Base-by-base conservation (phyloP, 129 eudicot species). In the Apium graveolens region DNA sequence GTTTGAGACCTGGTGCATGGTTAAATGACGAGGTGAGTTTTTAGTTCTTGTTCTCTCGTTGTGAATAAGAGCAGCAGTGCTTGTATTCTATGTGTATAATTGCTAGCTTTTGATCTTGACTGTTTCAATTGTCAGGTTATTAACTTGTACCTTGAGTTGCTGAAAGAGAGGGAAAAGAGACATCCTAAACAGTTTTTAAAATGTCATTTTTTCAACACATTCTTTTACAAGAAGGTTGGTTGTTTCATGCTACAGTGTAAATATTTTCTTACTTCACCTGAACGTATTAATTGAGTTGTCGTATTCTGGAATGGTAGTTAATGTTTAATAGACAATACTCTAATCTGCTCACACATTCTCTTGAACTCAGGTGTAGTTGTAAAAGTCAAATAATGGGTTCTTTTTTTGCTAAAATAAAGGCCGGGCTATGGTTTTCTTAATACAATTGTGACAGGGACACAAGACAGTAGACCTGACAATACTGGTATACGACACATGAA, bases 161-260 rank as follows among this genome's bases (percentile, higher is more conserved):
- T 94, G 83, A 94, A 90, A 87, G 98, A 94, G 84, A 91, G 98
- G 90, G 98, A 94, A 85, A 90, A 81, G 69, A 91, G 89, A 81
- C 93, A 91, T 80, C 97, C 98, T 20, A 42, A 91, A 60, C 90
- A 90, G 81, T 90, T 86, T 73, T 82, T 94, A 79, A 94, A 94
- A 77, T 94, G 97, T 76, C 98, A 94, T 87, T 94, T 94, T 88
- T 90, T 94, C 73, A 94, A 83, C 89, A 94, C 98, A 11, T 94
- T 94, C 83, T 94, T 94, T 80, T 94, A 94, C 85, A 94, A 94
- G 81, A 91, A 94, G 97, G 98, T 94, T 75, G 27, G 96, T 85
- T 62, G 46, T 32, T 51, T 77, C 2, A 76, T 46, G 11, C 75
- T 65, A 11, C 16, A 12, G 3, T 44, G 6, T 17, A 46, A 3